Evolutionary conservation across 306 rosid species (phyloP).

Genomic region (Arachis hypogaea): DNA sequence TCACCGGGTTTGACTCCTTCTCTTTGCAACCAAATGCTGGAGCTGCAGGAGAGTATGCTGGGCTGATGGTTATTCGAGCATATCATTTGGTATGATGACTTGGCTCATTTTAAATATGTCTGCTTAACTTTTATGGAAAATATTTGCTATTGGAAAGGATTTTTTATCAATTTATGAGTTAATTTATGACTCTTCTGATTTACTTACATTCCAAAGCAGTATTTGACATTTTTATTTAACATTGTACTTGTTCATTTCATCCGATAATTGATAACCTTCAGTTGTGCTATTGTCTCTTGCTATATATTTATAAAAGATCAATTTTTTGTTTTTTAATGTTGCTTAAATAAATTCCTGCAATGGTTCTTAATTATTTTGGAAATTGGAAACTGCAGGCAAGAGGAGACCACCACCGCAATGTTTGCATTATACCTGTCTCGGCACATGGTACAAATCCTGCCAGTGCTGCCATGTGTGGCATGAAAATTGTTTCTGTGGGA

Average conservation of each 20-base stretch:
- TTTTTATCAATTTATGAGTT: neutral
- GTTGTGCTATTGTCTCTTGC: slow-evolving; percentile 33
- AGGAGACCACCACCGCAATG: slow-evolving; percentile 92
- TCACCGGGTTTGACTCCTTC: slow-evolving; percentile 98
- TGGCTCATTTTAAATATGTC: slow-evolving; percentile 20
- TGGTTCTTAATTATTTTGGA: slow-evolving; percentile 35
- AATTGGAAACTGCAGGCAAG: slow-evolving; percentile 69
- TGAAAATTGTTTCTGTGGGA: slow-evolving; percentile 96
- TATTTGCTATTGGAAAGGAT: slow-evolving; percentile 5
- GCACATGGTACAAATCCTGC: slow-evolving; percentile 99
- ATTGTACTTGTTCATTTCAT: slow-evolving; percentile 20
- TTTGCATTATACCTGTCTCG: slow-evolving; percentile 96
- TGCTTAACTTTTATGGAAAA: slow-evolving; percentile 20
- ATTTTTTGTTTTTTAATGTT: slow-evolving; percentile 15
- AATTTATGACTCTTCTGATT: slow-evolving; percentile 25
- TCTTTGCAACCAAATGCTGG: slow-evolving; percentile 99
- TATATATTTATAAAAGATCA: slow-evolving; percentile 26
- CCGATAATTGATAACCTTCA: neutral
- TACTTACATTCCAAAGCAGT: slow-evolving; percentile 21
- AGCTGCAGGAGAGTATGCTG: slow-evolving; percentile 99
- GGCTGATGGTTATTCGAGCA: slow-evolving; percentile 99
- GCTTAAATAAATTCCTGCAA: slow-evolving; percentile 12
- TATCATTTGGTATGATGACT: slow-evolving; percentile 74
- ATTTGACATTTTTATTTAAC: slow-evolving; percentile 1
- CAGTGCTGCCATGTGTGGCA: slow-evolving; percentile 99